A percentile compares a stretch with the other conserved stretches of the same genome.
Evolutionary conservation across 805 yeast species (phyloP).

Genomic region (Brettanomyces anomalus): DNA sequence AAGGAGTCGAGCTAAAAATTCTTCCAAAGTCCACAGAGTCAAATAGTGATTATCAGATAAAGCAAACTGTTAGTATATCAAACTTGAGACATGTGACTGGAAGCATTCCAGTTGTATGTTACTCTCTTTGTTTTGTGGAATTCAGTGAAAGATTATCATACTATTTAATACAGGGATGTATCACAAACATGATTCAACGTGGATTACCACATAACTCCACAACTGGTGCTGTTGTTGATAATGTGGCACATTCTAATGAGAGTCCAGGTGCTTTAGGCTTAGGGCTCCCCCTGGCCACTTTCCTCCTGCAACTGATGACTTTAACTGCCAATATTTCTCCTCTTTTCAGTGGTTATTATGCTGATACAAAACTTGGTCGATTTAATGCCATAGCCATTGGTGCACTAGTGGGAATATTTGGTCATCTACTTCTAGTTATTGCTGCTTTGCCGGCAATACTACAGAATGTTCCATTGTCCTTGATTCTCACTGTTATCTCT

Average conservation of each 20-base stretch:
- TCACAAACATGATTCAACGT: conserved; percentile 43
- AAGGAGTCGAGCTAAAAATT: too few species aligned
- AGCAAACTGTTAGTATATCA: not conserved
- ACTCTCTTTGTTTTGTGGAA: conserved; percentile 30
- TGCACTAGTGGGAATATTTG: conserved; percentile 33
- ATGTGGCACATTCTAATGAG: conserved; percentile 27
- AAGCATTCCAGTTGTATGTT: conserved; percentile 16
- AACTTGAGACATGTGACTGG: conserved; percentile 12
- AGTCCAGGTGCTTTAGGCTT: conserved; percentile 41
- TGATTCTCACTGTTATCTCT: conserved; percentile 29
- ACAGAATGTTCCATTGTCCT: conserved; percentile 16
- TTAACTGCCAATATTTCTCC: conserved; percentile 42
- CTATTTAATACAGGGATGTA: conserved; percentile 38
- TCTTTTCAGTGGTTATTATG: conserved; percentile 39
- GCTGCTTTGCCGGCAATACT: conserved; percentile 38
- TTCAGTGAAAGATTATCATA: conserved; percentile 49
- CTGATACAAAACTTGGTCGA: conserved; percentile 42
- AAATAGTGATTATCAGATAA: not conserved
- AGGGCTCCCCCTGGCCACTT: conserved; percentile 38
- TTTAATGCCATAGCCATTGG: conserved; percentile 40
- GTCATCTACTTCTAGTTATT: conserved; percentile 37
- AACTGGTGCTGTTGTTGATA: conserved; percentile 27
- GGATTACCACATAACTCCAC: conserved; percentile 38
- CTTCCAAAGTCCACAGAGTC: too few species aligned
- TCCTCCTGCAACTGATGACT: conserved; percentile 34